Base-by-base conservation (phyloP, 2,329 filamentous ascomycete species). In the Colletotrichum tamarilloi region DNA sequence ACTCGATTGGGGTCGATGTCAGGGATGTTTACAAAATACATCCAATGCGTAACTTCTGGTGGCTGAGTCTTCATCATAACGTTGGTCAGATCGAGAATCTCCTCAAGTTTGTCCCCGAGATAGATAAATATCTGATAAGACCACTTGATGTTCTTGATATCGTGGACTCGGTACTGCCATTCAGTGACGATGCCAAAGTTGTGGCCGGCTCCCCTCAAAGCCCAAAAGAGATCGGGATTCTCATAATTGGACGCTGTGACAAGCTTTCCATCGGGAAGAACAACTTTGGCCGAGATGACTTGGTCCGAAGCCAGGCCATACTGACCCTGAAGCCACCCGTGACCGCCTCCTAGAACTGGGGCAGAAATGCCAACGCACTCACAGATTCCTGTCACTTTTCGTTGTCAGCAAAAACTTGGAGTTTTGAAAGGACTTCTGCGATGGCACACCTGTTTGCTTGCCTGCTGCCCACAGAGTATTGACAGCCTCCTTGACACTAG, bases 111-210 rank as follows among this genome's bases (percentile, higher is more conserved):
- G 57, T 74, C 74, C 22, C 75, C 67, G n/a, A 75, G 66, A 62
- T 79, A 80, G 57, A 76, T 74, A 6, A 80, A 9, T 66, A 78
- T 67, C n/a, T 67, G 24, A 5, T 56, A 71, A n/a, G 56, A 32
- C 76, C 74, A 79, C 76, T 79, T 22, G 75, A 76, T 9, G 52
- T 76, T 63, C 75, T 76, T 62, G 32, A 78, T 28, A n/a, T 65
- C 72, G 38, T 69, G 80, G 28, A 79, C 78, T 75, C 83, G 82
- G 19, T 76, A 55, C 72, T 78, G 82, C 30, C 85, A 77, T 73
- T 81, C 84, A 76, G 87, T 78, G 38, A 88, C 82, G 62, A 89
- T 84, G 55, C 87, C 86, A 74, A 88, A 84, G 74, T 88, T 88
- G 19, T 84, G 85, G 2, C 85, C 87, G 2, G 87, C 87, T n/a